Conservation (phyloP, 2,329 filamentous ascomycete genomes). For the Fusarium pseudoanthophilum region DNA sequence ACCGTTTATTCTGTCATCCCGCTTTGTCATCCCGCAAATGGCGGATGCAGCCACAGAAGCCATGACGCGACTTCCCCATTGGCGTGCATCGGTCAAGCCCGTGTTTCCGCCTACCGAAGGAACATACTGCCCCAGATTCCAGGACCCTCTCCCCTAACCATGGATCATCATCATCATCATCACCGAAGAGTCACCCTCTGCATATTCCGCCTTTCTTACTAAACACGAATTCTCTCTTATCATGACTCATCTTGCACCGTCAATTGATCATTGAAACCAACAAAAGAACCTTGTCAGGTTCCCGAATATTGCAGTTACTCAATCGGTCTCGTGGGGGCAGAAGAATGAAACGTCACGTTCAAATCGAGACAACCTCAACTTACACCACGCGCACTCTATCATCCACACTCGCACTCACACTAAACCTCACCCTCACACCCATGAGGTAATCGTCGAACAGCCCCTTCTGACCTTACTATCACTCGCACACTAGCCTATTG, state of each 20-base stretch:
- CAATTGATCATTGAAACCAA: background rate
- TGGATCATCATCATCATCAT: background rate
- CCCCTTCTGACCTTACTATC: constrained; percentile 9
- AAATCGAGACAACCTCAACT: constrained; percentile 20
- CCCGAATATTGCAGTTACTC: background rate
- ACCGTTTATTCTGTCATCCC: constrained; percentile 21
- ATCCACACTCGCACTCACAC: background rate
- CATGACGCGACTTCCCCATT: constrained; percentile 36
- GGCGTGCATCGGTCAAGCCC: constrained; percentile 43
- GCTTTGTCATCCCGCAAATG: constrained; percentile 9
- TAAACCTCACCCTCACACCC: background rate
- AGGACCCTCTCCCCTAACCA: constrained; percentile 4
- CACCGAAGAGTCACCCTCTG: constrained; percentile 17
- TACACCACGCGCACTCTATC: constrained; percentile 1
- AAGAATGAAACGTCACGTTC: constrained; percentile 38
- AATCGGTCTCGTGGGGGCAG: constrained; percentile 24
- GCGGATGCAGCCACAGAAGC: constrained; percentile 29
- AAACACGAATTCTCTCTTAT: constrained; percentile 18
- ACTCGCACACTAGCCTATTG: background rate
- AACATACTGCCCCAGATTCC: constrained; percentile 24
- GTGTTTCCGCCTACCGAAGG: constrained; percentile 21
- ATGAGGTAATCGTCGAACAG: constrained; percentile 11
- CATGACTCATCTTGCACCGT: constrained; percentile 25
- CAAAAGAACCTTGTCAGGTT: constrained; percentile 16
- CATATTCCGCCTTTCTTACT: constrained; percentile 33